These are phyloP conservation scores for Boehmeria nivea DNA, from an alignment of 306 rosid species.

Conservation along the genomic window DNA sequence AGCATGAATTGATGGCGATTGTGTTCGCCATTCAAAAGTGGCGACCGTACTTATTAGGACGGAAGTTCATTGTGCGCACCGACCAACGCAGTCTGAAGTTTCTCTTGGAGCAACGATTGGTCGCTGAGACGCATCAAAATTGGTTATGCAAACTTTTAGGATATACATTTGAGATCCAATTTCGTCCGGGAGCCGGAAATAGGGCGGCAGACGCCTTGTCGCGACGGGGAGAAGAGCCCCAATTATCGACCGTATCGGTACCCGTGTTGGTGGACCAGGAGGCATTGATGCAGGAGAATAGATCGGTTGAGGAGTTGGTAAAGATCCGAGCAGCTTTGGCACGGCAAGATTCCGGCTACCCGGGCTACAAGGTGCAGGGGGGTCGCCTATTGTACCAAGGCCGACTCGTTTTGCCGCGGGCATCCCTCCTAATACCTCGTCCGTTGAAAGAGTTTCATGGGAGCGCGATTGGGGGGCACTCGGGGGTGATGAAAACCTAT, in stretches of 20 bases:
- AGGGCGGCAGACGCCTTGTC: not conserved
- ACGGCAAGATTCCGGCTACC: too few relatives aligned
- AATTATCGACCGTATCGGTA: not conserved
- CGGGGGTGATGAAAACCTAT: too few relatives aligned
- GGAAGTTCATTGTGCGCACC: not conserved
- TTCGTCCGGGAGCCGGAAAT: not conserved
- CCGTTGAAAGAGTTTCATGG: too few relatives aligned
- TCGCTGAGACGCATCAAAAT: not conserved
- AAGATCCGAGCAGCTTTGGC: too few relatives aligned
- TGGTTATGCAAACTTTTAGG: not conserved
- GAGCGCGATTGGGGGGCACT: not conserved
- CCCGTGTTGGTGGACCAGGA: not conserved
- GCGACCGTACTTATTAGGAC: not conserved
- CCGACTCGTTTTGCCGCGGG: too few relatives aligned
- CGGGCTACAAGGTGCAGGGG: too few relatives aligned
- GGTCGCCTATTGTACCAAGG: too few relatives aligned
- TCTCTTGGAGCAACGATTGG: not conserved
- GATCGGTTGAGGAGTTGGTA: too few relatives aligned
- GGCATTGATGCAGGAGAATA: not conserved
- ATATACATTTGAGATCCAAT: not conserved
- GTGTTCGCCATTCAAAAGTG: slow-evolving; percentile 1
- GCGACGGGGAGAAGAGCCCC: not conserved
- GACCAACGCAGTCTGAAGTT: too few relatives aligned
- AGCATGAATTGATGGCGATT: not conserved
- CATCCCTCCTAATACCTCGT: too few relatives aligned